phyloP scores from a whole-genome alignment of 352 stramenopile species.

The Phytophthora sp. region DNA sequence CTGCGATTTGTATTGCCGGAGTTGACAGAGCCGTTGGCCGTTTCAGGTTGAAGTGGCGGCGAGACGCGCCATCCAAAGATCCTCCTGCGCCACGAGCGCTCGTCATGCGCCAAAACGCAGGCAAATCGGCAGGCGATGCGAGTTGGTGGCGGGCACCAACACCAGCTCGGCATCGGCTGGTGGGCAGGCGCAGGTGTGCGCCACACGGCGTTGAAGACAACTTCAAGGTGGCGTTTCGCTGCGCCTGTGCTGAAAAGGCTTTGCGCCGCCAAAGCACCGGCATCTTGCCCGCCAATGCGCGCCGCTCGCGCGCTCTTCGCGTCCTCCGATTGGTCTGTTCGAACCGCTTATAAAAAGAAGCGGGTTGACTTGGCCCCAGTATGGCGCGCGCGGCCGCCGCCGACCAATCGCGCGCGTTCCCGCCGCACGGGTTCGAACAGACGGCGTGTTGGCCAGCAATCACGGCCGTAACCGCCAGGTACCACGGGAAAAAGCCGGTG shows the following conservation, averaged over 20 bases:
- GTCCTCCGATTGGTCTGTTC: neutral
- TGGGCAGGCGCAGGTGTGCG: slow-evolving; percentile 1
- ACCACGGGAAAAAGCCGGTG: slow-evolving; percentile 23
- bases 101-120: slow-evolving; percentile 6
- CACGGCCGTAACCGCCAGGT: slow-evolving; percentile 13
- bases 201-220: slow-evolving; percentile 4
- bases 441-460: slow-evolving; percentile 16
- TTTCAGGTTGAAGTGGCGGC: slow-evolving; percentile 15
- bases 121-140: too few species aligned
- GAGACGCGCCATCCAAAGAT: neutral
- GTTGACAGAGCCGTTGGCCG: slow-evolving; percentile 6
- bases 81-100: slow-evolving; percentile 7
- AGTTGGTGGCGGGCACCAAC: too few species aligned
- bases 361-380: slow-evolving; percentile 3
- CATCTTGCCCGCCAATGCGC: too few species aligned
- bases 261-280: neutral
- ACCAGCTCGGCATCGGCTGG: slow-evolving; percentile 2
- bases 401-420: slow-evolving; percentile 12
- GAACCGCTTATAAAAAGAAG: slow-evolving; percentile 9
- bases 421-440: slow-evolving; percentile 3
- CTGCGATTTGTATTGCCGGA: slow-evolving; percentile 2
- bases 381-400: too few species aligned
- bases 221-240: slow-evolving; percentile 19
- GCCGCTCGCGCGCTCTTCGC: neutral
- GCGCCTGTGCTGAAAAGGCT: too few species aligned